Percentiles rank a stretch among this genome's conserved stretches.
These are phyloP conservation scores for Mortierella sp. DNA, from an alignment of 371 early-diverging fungal genomes.

Conservation along the genomic window DNA sequence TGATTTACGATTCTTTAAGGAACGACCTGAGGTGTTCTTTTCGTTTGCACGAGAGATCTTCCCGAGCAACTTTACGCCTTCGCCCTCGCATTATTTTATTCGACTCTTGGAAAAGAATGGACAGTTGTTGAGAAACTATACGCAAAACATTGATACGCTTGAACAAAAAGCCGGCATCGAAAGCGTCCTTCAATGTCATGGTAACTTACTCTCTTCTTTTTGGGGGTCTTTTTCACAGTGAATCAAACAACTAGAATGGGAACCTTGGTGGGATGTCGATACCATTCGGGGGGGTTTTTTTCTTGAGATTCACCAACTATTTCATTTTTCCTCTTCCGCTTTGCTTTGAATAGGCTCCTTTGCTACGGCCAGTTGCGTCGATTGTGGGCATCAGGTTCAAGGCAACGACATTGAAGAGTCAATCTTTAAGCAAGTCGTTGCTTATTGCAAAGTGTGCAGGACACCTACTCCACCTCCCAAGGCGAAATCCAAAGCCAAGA, in stretches of 20 bases:
- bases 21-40: constrained; percentile 86
- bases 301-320: too few relatives aligned
- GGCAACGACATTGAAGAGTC: constrained; percentile 79
- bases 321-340: not conserved
- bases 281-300: too few relatives aligned
- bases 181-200: constrained; percentile 88
- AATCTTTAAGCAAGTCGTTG: constrained; percentile 62
- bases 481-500: too few relatives aligned
- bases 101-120: constrained; percentile 80
- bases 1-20: constrained; percentile 85
- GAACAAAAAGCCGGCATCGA: constrained; percentile 90
- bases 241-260: not conserved
- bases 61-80: constrained; percentile 88
- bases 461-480: constrained; percentile 13
- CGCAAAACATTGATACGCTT: constrained; percentile 97
- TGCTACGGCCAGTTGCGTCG: constrained; percentile 86
- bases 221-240: not conserved
- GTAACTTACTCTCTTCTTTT: constrained; percentile 30
- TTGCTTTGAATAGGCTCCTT: constrained; percentile 68
- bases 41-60: constrained; percentile 89
- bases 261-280: not conserved
- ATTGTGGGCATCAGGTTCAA: constrained; percentile 76
- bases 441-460: constrained; percentile 53
- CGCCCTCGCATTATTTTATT: constrained; percentile 91
- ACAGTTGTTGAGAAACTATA: constrained; percentile 90